Conservation (phyloP, 148 eudicot genomes). For the Amaranthus palmeri region DNA sequence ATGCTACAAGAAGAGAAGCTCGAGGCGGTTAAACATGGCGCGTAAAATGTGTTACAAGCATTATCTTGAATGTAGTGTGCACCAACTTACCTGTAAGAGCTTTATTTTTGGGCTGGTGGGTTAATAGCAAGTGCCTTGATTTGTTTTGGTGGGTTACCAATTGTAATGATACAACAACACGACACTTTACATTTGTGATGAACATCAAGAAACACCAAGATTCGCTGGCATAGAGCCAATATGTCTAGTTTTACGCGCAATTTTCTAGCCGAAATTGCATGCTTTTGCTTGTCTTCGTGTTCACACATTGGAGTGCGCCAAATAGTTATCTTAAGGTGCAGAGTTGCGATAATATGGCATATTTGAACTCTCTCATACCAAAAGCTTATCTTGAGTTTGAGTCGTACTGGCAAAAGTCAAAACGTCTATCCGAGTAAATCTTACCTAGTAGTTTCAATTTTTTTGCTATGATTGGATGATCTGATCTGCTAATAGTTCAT, state of each 20-base stretch:
- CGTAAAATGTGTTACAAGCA: constrained; percentile 4
- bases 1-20: constrained; percentile 98
- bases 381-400: too few species aligned
- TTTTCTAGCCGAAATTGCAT: too few species aligned
- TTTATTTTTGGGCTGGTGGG: constrained; percentile 12
- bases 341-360: too few species aligned
- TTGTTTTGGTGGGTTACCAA: constrained; percentile 2
- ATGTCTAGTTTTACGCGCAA: background rate
- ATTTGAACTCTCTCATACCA: too few species aligned
- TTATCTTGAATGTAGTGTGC: constrained; percentile 4
- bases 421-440: too few species aligned
- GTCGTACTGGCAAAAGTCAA: too few species aligned
- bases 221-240: background rate
- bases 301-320: too few species aligned
- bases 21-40: constrained; percentile 61
- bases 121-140: constrained; percentile 3
- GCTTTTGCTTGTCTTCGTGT: background rate
- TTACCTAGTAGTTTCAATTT: too few species aligned
- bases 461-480: too few species aligned
- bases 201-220: constrained; percentile 3
- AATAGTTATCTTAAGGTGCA: too few species aligned
- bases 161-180: background rate
- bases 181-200: constrained; percentile 4
- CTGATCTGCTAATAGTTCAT: too few species aligned
- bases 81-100: constrained; percentile 7